Evolutionary conservation across 768 basidiomycete species (phyloP), one percentile per base, ranked within the genome.

Genomic region (Boletellus sp.): DNA sequence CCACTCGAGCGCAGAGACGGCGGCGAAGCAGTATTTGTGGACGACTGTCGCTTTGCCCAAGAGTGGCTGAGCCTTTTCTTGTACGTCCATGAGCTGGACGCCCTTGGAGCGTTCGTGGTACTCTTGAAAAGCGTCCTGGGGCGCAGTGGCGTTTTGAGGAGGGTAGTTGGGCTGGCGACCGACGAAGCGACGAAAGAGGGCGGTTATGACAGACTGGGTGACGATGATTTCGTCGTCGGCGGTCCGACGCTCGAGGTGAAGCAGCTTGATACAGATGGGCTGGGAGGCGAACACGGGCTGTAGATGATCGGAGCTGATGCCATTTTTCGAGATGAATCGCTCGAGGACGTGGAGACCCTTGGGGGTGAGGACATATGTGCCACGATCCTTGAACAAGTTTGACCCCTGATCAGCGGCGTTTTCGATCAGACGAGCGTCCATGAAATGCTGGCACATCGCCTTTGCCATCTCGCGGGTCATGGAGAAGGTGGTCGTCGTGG

Each of bases 401-500:
- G 88, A 87, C 20, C 79, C 77, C 31, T 87, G 87, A 71, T 99
- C 96, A 16, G 90, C 83, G 15, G 93, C 95, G 66, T 97, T 97
- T 72, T 97, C 94, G 57, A 98, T 94, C 54, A 98, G 78, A 56
- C 94, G 90, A 50, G 96, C 94, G 59, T 98, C 96, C 92, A 99
- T 96, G 66, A 98, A 98, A 67, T 98, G 94, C 72, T 99, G 96
- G 73, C 92, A 90, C 87, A 99, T 98, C 31, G 92, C 93, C 74
- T 97, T 98, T 55, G 96, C 96, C 90, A 99, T 98, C 39, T 99
- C 96, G 60, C 96, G 87, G 58, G 93, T 92, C 96, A 99, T 98
- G 54, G 93, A 93, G 75, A 99, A 99, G 31, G 96, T 99, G 37
- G 96, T 99, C 6, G 96, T 98, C 6, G 96, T 99, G 0, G 96